Conservation (phyloP, 139 green algal genomes). For the Tetraselmis striata region DNA sequence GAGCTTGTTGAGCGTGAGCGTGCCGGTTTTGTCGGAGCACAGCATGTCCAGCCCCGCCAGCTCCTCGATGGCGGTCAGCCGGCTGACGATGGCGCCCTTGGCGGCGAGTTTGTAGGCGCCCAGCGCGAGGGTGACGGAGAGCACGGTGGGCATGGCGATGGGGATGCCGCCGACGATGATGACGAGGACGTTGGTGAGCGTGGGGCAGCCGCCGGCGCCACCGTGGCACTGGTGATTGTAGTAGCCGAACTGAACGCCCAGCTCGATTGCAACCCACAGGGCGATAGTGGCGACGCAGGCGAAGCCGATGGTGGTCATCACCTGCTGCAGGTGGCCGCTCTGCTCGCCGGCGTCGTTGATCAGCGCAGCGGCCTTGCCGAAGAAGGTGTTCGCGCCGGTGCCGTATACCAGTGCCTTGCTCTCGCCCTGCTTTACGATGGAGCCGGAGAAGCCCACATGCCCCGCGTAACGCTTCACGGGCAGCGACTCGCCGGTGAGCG, state of each 20-base stretch:
- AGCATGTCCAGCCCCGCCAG: constrained; percentile 90
- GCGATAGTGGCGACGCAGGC: constrained; percentile 78
- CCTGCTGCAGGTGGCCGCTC: constrained; percentile 69
- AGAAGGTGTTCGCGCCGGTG: constrained; percentile 75
- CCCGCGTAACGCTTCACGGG: constrained; percentile 76
- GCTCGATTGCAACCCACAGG: constrained; percentile 67
- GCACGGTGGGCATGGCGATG: constrained; percentile 69
- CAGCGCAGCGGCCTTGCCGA: constrained; percentile 77
- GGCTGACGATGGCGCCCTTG: constrained; percentile 73
- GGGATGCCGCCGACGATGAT: constrained; percentile 57
- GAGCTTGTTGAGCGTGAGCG: constrained; percentile 88
- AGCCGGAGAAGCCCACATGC: constrained; percentile 70
- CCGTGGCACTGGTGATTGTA: constrained; percentile 53
- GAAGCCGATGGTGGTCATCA: constrained; percentile 72
- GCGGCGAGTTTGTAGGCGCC: constrained; percentile 55
- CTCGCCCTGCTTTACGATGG: constrained; percentile 64
- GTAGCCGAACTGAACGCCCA: constrained; percentile 64
- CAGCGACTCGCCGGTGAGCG: too few species aligned
- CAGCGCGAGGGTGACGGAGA: too few species aligned
- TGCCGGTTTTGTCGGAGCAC: constrained; percentile 84
- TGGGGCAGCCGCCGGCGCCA: too few species aligned
- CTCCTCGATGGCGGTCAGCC: constrained; percentile 81
- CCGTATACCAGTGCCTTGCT: constrained; percentile 50
- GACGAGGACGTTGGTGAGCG: constrained; percentile 21
- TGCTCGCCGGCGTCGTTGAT: constrained; percentile 49